Evolutionary conservation across 768 basidiomycete species (phyloP), one percentile per base, ranked within the genome.

Genomic region (Tephrocybe sp.): DNA sequence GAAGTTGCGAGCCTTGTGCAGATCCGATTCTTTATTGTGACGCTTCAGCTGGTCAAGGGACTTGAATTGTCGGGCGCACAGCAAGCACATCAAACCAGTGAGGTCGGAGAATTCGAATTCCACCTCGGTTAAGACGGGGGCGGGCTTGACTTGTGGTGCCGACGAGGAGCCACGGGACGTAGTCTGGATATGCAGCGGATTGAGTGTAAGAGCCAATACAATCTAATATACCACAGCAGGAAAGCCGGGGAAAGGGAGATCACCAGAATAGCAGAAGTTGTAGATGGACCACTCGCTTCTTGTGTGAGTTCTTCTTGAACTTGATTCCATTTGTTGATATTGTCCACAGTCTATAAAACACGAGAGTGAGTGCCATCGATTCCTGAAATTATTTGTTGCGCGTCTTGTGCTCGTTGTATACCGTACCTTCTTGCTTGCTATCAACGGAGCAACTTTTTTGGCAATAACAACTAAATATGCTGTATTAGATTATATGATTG

Each of bases 301-400:
- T 80, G 75, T 29, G 78, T 80, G 42, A 97, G 76, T 60, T 93
- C 94, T 68, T 86, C 87, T 68, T 95, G 91, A 9, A 94, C 91
- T 71, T 86, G 87, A 64, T 94, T 98, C 97, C 95, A 99, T 64
- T 98, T 97, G 60, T 79, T 85, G 63, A 99, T 97, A 60, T 94
- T 93, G 65, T 80, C 88, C 42, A 80, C 88, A 38, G 84, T 89
- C 91, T 97, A 63, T 16, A 63, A 36, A 49, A 49, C 1, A 38
- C 48, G 40, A 46, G 34, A 24, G 46, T 34, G 27, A 49, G 58
- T 40, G 49, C 46, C 31, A 52, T 31, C 15, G 36, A 43, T 40
- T 41, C 24, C 39, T 23, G 27, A 39, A 40, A 13, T 39, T 33
- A 25, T 29, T 38, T 45, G 33, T 41, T 40, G 46, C 12, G 38